These are phyloP conservation scores for Beauveria sp. DNA, from an alignment of 2,329 filamentous ascomycete genomes.

Conservation along the genomic window DNA sequence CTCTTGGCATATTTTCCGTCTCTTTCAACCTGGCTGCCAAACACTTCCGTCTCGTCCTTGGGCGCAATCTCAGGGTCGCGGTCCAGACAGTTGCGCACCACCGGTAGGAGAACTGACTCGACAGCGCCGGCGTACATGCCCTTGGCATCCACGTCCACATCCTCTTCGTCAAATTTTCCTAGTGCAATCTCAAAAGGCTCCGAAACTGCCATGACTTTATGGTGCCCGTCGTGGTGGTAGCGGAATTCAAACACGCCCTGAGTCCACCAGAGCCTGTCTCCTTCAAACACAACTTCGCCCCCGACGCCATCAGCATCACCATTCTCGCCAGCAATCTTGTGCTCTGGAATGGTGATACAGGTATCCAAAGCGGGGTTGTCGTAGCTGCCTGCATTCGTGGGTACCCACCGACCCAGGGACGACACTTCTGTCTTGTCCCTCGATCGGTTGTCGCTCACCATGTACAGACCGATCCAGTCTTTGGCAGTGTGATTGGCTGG, in stretches of 20 bases:
- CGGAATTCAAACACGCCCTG: conserved; percentile 94
- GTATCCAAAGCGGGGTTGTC: conserved; percentile 64
- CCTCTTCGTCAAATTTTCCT: conserved; percentile 68
- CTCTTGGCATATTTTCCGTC: conserved; percentile 83
- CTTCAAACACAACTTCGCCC: conserved; percentile 80
- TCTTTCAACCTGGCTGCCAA: conserved; percentile 76
- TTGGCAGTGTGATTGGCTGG: conserved; percentile 79
- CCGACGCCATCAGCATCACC: conserved; percentile 53
- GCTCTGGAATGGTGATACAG: conserved; percentile 66
- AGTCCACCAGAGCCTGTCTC: conserved; percentile 97
- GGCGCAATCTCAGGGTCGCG: conserved; percentile 87
- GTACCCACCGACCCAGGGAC: conserved; percentile 83
- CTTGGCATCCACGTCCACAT: conserved; percentile 53
- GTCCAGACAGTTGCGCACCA: conserved; percentile 90
- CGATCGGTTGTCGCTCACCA: conserved; percentile 90
- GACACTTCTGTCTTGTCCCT: conserved; percentile 77
- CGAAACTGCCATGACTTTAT: conserved; percentile 91
- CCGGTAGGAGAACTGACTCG: conserved; percentile 68
- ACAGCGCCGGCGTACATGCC: conserved; percentile 60
- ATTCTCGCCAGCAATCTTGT: conserved; percentile 45
- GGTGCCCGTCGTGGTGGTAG: conserved; percentile 88
- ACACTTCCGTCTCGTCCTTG: conserved; percentile 67
- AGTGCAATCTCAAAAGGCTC: conserved; percentile 89
- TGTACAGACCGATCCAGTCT: conserved; percentile 95
- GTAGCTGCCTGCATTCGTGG: conserved; percentile 68